Evolutionary conservation across 2,329 filamentous ascomycete genomes (phyloP).

Genomic region (Aspergillus quadricinctus): DNA sequence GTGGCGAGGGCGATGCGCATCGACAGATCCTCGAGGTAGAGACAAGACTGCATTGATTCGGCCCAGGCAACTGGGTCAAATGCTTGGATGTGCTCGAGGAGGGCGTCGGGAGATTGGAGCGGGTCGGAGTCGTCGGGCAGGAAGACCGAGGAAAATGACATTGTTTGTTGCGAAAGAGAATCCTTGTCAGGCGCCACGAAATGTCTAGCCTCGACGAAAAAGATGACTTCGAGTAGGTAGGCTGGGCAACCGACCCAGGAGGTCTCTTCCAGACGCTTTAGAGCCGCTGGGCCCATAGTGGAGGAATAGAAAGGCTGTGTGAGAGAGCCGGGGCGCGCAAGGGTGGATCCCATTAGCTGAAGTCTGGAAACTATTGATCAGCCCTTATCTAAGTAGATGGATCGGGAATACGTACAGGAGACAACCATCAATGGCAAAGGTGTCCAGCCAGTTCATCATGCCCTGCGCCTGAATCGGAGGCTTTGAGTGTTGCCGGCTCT

Average conservation of each 20-base stretch:
- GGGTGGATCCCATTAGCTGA: slow-evolving; percentile 41
- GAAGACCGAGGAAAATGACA: slow-evolving; percentile 24
- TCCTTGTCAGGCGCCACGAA: slow-evolving; percentile 26
- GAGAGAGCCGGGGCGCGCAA: slow-evolving; percentile 36
- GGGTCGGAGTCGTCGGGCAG: slow-evolving; percentile 25
- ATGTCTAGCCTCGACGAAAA: slow-evolving; percentile 37
- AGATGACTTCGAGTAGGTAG: slow-evolving; percentile 38
- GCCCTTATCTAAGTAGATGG: slow-evolving; percentile 1
- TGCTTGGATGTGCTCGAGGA: slow-evolving; percentile 35
- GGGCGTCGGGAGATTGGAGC: slow-evolving; percentile 26
- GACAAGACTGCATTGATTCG: slow-evolving; percentile 33
- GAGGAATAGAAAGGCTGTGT: slow-evolving; percentile 37
- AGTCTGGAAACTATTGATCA: slow-evolving; percentile 19
- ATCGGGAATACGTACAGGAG: slow-evolving; percentile 26
- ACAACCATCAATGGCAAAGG: slow-evolving; percentile 35
- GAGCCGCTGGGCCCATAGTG: slow-evolving; percentile 31
- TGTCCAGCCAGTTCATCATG: slow-evolving; percentile 32
- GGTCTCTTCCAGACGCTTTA: slow-evolving; percentile 38
- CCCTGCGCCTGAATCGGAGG: slow-evolving; percentile 11
- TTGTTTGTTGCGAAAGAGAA: slow-evolving; percentile 22
- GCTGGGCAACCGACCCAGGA: slow-evolving; percentile 40
- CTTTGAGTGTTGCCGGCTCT: slow-evolving; percentile 28
- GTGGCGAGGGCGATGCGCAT: slow-evolving; percentile 46
- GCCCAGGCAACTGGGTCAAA: slow-evolving; percentile 38
- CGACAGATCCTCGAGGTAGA: slow-evolving; percentile 46